These are phyloP conservation scores for Lyophyllum decastes DNA, from an alignment of 768 basidiomycete species.

Conservation along the genomic window DNA sequence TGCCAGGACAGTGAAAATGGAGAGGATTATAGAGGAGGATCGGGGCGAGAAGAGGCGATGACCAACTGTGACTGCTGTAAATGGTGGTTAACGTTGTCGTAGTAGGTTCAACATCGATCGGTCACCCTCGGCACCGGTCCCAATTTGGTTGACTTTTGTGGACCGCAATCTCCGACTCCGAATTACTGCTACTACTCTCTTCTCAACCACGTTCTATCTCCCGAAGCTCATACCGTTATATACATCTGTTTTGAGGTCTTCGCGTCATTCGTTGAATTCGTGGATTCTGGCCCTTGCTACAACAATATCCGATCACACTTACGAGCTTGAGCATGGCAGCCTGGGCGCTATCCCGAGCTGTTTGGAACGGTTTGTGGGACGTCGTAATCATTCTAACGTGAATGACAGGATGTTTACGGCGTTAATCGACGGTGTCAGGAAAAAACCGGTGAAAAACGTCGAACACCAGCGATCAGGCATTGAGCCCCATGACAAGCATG, in stretches of 20 bases:
- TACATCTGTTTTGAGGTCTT: too few species aligned
- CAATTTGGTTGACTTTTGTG: not conserved
- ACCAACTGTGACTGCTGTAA: slow-evolving; percentile 14
- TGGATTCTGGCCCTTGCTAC: too few species aligned
- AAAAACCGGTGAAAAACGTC: not conserved
- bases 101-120: slow-evolving; percentile 7
- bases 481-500: not conserved
- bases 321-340: not conserved
- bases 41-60: not conserved
- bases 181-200: not conserved
- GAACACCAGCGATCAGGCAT: not conserved
- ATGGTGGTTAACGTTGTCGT: slow-evolving; percentile 14
- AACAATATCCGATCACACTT: too few species aligned
- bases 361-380: not conserved
- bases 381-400: not conserved
- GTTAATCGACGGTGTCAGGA: not conserved
- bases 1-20: not conserved
- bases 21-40: not conserved
- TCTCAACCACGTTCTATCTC: not conserved
- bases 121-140: slow-evolving; percentile 3
- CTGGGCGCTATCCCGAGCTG: not conserved
- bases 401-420: not conserved
- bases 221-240: too few species aligned
- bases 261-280: too few species aligned
- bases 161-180: not conserved